Base-by-base conservation (phyloP, 2,329 filamentous ascomycete genomes). In the Fonsecaea pedrosoi region DNA sequence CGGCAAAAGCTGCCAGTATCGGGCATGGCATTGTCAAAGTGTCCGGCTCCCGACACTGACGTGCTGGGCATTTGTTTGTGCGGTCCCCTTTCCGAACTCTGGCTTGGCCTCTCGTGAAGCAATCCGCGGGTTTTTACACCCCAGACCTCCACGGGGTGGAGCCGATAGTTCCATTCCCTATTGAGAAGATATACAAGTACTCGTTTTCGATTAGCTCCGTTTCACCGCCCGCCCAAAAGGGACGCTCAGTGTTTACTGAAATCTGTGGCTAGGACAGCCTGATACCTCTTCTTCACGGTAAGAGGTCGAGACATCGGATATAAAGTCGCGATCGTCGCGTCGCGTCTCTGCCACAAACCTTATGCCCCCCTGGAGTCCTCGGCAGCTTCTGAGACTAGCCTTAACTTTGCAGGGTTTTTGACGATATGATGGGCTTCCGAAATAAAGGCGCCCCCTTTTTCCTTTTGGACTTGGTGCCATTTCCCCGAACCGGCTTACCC, bases 1-100 rank as follows among this genome's bases (percentile, higher is more conserved):
- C 40, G 30, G 25, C 30, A 37, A 55, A 10, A 35, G 30, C 54
- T 55, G 30, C 54, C n/a, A 21, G 30, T 32, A 35, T 54, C 25
- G 32, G 48, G 40, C 59, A 61, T 54, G 59, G 59, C 10, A 25
- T 15, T 42, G 48, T 32, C 59, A 32, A 61, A 61, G 34, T 37
- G 10, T 18, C 59, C 8, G 34, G 15, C 48, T 45, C 34, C 48
- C 54, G 59, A 34, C 40, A 30, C 59, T 54, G 48, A 54, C 45
- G 50, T 54, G 40, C 40, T 34, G 40, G 21, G 34, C 12, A 15
- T 61, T 61, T 15, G 4, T 61, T 32, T 8, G 18, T 50, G 34
- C 21, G n/a, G 25, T 37, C 37, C 42, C 12, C 25, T 18, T 48
- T 12, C 18, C 21, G 18, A 48, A 18, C 45, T 30, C 10, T 10